Conservation (phyloP, 768 basidiomycete species). For the Termitomyces heimii region DNA sequence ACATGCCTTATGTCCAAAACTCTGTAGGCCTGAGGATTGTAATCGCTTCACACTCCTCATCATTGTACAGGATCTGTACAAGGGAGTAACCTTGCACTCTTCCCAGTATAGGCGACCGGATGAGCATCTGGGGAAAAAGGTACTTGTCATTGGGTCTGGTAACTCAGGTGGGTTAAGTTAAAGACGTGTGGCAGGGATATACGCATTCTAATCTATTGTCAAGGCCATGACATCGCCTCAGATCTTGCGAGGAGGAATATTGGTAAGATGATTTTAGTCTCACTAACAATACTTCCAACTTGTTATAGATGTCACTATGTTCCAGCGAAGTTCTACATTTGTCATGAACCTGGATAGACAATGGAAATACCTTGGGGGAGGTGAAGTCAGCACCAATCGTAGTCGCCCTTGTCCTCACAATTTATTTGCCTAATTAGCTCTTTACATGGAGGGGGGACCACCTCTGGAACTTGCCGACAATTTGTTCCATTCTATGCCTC, state of each 20-base stretch:
- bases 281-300: background rate
- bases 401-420: background rate
- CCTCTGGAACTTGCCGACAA: background rate
- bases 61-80: background rate
- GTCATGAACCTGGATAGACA: background rate
- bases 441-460: background rate
- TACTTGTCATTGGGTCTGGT: background rate
- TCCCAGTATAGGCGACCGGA: background rate
- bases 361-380: background rate
- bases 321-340: background rate
- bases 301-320: background rate
- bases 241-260: background rate
- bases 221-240: background rate
- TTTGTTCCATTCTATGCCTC: background rate
- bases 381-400: background rate
- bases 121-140: background rate
- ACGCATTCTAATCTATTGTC: background rate
- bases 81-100: background rate
- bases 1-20: background rate
- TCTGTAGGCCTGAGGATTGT: background rate
- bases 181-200: background rate
- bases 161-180: background rate
- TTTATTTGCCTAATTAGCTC: background rate
- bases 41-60: background rate
- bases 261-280: background rate